Evolutionary conservation across 2,329 filamentous ascomycete species (phyloP).

Genomic region (Talaromyces marneffei): DNA sequence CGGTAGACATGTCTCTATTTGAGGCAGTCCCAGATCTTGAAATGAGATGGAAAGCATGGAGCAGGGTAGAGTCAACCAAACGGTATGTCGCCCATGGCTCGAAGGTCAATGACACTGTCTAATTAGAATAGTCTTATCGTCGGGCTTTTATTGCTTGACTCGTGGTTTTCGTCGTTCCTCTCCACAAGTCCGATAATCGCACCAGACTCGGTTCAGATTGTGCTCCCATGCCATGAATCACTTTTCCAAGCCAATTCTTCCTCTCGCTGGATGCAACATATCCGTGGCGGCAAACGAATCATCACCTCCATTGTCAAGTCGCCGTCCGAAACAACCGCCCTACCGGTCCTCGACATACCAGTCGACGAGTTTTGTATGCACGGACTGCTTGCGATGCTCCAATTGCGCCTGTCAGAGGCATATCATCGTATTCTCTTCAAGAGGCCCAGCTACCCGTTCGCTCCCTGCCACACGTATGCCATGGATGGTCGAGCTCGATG

Average conservation of each 20-base stretch:
- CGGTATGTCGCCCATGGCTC: slow-evolving; percentile 23
- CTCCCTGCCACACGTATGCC: slow-evolving; percentile 43
- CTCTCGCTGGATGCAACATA: slow-evolving; percentile 33
- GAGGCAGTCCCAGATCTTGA: slow-evolving; percentile 42
- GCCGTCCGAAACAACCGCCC: slow-evolving; percentile 31
- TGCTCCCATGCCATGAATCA: slow-evolving; percentile 42
- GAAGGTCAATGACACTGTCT: not conserved
- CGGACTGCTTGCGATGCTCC: slow-evolving; percentile 35
- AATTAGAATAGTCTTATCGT: slow-evolving; percentile 34
- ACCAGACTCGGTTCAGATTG: slow-evolving; percentile 43
- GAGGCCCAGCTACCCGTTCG: slow-evolving; percentile 34
- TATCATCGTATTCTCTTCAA: slow-evolving; percentile 40
- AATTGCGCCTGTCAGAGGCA: slow-evolving; percentile 39
- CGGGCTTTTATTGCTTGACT: slow-evolving; percentile 42
- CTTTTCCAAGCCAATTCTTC: slow-evolving; percentile 40
- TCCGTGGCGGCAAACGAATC: slow-evolving; percentile 30
- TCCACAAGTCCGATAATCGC: slow-evolving; percentile 44
- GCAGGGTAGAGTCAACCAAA: slow-evolving; percentile 48
- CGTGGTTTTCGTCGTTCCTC: slow-evolving; percentile 46
- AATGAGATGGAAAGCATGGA: slow-evolving; percentile 49
- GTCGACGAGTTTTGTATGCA: slow-evolving; percentile 34
- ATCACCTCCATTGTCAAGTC: slow-evolving; percentile 29
- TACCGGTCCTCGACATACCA: slow-evolving; percentile 30
- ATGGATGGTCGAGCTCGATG: slow-evolving; percentile 44
- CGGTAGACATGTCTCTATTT: slow-evolving; percentile 38